Evolutionary conservation across 75 land plant species (phyloP).

Genomic region (Adiantum capillusveneris): DNA sequence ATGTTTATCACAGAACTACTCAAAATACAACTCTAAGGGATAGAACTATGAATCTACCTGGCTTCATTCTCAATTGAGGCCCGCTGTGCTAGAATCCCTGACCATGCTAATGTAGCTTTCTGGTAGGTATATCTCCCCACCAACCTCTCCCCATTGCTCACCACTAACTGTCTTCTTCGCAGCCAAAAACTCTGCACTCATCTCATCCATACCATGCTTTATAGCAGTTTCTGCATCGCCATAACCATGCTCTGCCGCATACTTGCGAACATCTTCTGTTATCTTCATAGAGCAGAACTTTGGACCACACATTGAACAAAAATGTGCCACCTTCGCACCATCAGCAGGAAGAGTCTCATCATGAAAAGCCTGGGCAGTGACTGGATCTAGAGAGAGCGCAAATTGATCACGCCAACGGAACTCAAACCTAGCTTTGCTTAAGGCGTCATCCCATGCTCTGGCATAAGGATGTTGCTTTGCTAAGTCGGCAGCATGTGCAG

Average conservation of each 20-base stretch:
- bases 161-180: slow-evolving; percentile 94
- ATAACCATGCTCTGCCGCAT: slow-evolving; percentile 97
- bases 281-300: slow-evolving; percentile 99
- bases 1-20: no score
- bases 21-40: no score
- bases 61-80: no score
- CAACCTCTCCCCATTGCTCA: slow-evolving; percentile 96
- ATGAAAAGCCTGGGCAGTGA: no score
- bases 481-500: slow-evolving; percentile 96
- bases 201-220: slow-evolving; percentile 80
- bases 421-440: slow-evolving; percentile 95
- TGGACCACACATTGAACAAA: slow-evolving; percentile 98
- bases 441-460: slow-evolving; percentile 94
- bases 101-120: no score
- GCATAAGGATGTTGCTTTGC: slow-evolving; percentile 90
- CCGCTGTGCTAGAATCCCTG: no score
- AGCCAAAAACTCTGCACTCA: slow-evolving; percentile 87
- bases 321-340: slow-evolving; percentile 96
- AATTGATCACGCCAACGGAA: no score
- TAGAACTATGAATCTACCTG: no score
- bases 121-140: no score
- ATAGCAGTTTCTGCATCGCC: slow-evolving; percentile 79
- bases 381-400: no score
- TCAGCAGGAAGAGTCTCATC: slow-evolving; percentile 92
- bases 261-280: slow-evolving; percentile 92